Percentiles rank a stretch among this genome's conserved stretches.
phyloP scores from a whole-genome alignment of 2,329 filamentous ascomycete species.

The Blastomyces silverae region DNA sequence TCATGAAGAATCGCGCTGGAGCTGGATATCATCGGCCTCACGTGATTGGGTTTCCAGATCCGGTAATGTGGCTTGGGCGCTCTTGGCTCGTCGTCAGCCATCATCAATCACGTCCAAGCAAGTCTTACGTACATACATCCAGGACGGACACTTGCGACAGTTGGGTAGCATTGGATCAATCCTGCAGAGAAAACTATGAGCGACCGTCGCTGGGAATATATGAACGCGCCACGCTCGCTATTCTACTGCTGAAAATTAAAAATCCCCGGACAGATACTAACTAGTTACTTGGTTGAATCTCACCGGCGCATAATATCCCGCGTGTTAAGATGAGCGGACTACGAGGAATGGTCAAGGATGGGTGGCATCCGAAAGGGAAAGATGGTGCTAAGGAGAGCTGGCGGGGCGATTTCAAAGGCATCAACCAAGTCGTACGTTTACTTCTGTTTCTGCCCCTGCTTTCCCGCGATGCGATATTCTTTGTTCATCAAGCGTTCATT shows the following conservation, averaged over 20 bases:
- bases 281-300: background rate
- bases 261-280: background rate
- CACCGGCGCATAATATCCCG: too few relatives aligned
- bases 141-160: background rate
- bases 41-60: background rate
- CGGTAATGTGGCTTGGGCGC: background rate
- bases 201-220: background rate
- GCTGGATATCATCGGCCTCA: background rate
- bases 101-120: background rate
- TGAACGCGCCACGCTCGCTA: background rate
- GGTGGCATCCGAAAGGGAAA: conserved; percentile 50
- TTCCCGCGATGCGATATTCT: background rate
- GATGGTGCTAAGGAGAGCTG: conserved; percentile 50
- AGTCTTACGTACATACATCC: too few relatives aligned
- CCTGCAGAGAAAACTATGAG: conserved; percentile 1
- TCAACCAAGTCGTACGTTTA: conserved; percentile 49
- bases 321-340: conserved; percentile 41
- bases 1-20: too few relatives aligned
- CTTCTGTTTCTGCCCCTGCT: background rate
- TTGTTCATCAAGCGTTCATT: background rate
- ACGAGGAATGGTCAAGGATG: conserved; percentile 45
- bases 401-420: conserved; percentile 51
- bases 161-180: background rate
- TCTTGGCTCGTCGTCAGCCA: background rate
- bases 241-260: background rate